Base-by-base conservation (phyloP, 192 early-diverging fungal species). In the Coemansia sp. region DNA sequence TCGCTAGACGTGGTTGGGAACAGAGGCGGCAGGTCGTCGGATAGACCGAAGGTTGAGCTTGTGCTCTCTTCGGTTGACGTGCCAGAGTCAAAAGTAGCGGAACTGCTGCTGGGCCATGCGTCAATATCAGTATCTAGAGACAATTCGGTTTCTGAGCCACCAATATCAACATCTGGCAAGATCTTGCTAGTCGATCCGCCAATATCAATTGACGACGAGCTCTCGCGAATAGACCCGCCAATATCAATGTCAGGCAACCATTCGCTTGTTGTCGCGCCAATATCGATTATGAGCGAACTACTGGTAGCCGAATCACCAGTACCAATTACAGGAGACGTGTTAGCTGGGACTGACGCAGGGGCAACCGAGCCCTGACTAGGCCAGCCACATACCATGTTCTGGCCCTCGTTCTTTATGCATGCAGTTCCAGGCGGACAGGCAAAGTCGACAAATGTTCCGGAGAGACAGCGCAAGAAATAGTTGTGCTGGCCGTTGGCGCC, bases 401-500 rank as follows among this genome's bases (percentile, higher is more conserved):
- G 65, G 2, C 78, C 78, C 32, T 66, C 63, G 29, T 57, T 64
- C 56, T 80, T 80, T 4, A 72, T 24, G 41, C 78, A 80, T 2
- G 51, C 67, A 10, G 78, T 80, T 4, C 78, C 78, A 21, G 78
- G 72, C 11, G 78, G 55, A 50, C 78, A 80, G 9, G 65, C 22
- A 48, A 80, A 80, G 23, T 68, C 59, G 1, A 80, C 69, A 35
- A 52, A 80, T 4, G 66, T 75, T 6, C 78, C 78, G 9, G 69
- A 58, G 10, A 80, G 65, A 35, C 78, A 80, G 52, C 78, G 66
- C 55, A 80, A 45, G 29, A 60, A 80, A 22, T 75, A 80, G 14
- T 65, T 59, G 43, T 72, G 59, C 32, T 71, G 62, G 24, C 65
- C 78, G 25, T 54, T 80, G 27, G 61, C 17, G 0, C 78, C 78